Evolutionary conservation across 1,284 basidiomycete species (phyloP), one percentile per base, ranked within the genome.

Genomic region (Crepidotus sp.): DNA sequence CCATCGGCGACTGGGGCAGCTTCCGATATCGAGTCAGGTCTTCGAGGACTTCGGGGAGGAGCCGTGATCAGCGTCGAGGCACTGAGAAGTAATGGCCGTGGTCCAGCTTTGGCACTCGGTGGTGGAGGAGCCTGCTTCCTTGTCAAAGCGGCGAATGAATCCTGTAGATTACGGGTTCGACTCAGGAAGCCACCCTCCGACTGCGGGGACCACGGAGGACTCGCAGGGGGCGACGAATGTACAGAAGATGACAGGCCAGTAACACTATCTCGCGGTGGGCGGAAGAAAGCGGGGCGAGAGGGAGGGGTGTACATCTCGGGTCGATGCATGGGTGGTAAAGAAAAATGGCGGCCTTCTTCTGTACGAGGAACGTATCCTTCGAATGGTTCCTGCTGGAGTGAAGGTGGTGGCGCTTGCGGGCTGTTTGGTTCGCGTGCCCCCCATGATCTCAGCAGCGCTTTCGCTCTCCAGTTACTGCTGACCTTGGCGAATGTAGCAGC

Each of bases 391-490:
- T 42, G 29, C 30, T 24, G 30, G 26, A 32, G 25, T 14, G 43
- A 44, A 29, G 14, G 42, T n/a, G 10, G 36, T 2, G 40, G 47
- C 33, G 48, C 47, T 22, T 45, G 43, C 18, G 48, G 56, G 15
- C 45, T 46, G 17, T 53, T 40, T 44, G 43, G n/a, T 15, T 39
- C 53, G 14, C 55, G 55, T 34, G 52, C 53, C 37, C 64, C 61
- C 73, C 73, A 76, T 6, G 66, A 61, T 32, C 66, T 61, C 45
- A 71, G 45, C 22, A 72, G 54, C 8, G 78, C 77, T 53, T 70
- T 78, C 17, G 82, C 82, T 24, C 73, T 70, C 77, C 79, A 82
- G 53, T 86, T 87, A 15, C 73, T 80, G 57, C 82, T 78, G 39
- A 73, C 77, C 61, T 84, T 87, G 3, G 83, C 68, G 10, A 86